Conservation (phyloP, 106 monocot genomes). For the Vanilla planifolia region DNA sequence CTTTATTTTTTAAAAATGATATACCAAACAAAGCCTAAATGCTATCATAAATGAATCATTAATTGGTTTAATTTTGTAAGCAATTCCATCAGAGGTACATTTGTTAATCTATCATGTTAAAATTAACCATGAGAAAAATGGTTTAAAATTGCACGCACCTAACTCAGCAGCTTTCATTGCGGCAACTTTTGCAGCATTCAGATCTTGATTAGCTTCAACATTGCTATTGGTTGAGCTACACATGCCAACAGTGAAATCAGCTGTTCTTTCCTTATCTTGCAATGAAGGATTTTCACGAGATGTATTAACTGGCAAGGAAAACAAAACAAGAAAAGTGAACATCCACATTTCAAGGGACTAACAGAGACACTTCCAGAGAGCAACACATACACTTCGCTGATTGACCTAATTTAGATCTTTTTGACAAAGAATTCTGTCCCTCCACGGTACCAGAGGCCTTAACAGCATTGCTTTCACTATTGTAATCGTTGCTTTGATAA, state of each 20-base stretch:
- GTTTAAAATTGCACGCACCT: slow-evolving; percentile 27
- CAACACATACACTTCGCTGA: slow-evolving; percentile 14
- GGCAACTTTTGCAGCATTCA: slow-evolving; percentile 80
- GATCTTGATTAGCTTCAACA: slow-evolving; percentile 33
- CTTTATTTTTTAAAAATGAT: too few species aligned
- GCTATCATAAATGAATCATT: too few species aligned
- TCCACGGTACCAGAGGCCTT: slow-evolving; percentile 6
- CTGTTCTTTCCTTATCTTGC: slow-evolving; percentile 15
- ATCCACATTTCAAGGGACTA: not conserved
- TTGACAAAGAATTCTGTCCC: slow-evolving; percentile 21
- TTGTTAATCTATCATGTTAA: too few species aligned
- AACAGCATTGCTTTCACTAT: slow-evolving; percentile 13
- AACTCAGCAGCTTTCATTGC: slow-evolving; percentile 97
- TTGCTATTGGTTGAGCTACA: slow-evolving; percentile 14
- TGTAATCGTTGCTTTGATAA: slow-evolving; percentile 5
- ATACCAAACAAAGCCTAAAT: too few species aligned
- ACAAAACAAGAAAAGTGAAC: not conserved
- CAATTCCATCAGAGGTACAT: not conserved
- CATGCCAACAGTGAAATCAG: slow-evolving; percentile 19
- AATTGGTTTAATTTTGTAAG: not conserved
- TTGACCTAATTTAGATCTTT: slow-evolving; percentile 23
- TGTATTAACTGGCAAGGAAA: not conserved
- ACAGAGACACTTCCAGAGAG: not conserved
- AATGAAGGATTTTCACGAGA: slow-evolving; percentile 32
- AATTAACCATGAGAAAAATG: too few species aligned